These are phyloP conservation scores for Pythium periplocum DNA, from an alignment of 352 stramenopile species.

Conservation along the genomic window DNA sequence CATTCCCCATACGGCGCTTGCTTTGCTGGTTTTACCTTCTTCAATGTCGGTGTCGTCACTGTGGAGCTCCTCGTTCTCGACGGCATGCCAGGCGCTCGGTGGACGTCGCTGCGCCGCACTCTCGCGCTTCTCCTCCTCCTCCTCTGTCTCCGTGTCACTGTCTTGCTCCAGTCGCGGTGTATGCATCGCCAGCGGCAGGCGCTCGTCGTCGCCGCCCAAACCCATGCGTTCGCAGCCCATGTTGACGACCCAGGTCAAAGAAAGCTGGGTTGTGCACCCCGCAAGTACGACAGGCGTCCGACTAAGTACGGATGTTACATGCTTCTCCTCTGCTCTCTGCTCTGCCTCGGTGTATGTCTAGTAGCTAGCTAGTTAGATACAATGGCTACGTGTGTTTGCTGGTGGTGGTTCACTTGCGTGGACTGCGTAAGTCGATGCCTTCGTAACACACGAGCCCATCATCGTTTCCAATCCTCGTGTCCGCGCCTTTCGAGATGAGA, in stretches of 20 bases:
- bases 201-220: conserved; percentile 18
- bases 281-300: no score
- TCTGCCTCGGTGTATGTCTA: no score
- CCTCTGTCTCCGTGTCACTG: conserved; percentile 1
- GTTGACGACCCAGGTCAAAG: neutral
- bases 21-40: conserved; percentile 35
- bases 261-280: no score
- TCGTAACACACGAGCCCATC: conserved; percentile 62
- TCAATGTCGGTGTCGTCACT: conserved; percentile 75
- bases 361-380: no score
- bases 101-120: neutral
- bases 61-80: conserved; percentile 5
- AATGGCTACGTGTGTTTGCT: neutral
- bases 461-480: conserved; percentile 62
- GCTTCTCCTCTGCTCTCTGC: no score
- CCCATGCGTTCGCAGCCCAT: conserved; percentile 65
- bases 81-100: neutral
- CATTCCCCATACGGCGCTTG: neutral
- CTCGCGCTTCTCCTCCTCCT: conserved; percentile 3
- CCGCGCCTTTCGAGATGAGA: conserved; percentile 84
- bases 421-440: conserved; percentile 39
- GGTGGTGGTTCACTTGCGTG: conserved; percentile 13
- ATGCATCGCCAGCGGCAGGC: neutral
- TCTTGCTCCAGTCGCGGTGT: neutral
- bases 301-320: no score